Conservation (phyloP, 2,329 filamentous ascomycete species). For the Mollisiaceae sp. region DNA sequence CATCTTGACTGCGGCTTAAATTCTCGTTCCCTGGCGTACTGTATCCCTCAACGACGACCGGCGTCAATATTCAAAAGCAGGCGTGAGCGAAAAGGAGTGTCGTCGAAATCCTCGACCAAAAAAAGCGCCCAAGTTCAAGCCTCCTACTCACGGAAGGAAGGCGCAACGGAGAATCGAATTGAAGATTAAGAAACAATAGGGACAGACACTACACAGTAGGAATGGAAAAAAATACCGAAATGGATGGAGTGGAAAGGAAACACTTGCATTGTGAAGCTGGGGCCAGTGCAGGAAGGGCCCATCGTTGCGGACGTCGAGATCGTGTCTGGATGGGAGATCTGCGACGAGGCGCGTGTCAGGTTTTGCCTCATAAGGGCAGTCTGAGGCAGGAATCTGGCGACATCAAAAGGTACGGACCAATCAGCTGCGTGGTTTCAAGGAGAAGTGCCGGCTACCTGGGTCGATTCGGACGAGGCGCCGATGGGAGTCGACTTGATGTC, state of each 20-base stretch:
- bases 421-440: neutral
- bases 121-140: slow-evolving; percentile 12
- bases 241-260: slow-evolving; percentile 26
- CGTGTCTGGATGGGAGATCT: slow-evolving; percentile 25
- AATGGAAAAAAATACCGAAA: slow-evolving; percentile 19
- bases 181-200: slow-evolving; percentile 26
- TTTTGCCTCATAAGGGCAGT: slow-evolving; percentile 31
- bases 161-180: slow-evolving; percentile 22
- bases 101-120: slow-evolving; percentile 18
- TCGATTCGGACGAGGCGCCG: slow-evolving; percentile 6
- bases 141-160: slow-evolving; percentile 15
- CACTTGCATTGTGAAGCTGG: slow-evolving; percentile 29
- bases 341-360: slow-evolving; percentile 35
- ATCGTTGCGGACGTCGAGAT: slow-evolving; percentile 13
- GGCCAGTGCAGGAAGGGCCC: slow-evolving; percentile 22
- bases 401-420: neutral
- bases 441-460: slow-evolving; percentile 1
- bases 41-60: slow-evolving; percentile 37
- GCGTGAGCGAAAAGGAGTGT: slow-evolving; percentile 24
- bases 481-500: neutral
- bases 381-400: slow-evolving; percentile 24
- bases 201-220: slow-evolving; percentile 21
- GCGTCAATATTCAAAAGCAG: slow-evolving; percentile 32
- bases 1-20: slow-evolving; percentile 51
- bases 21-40: slow-evolving; percentile 7